Evolutionary conservation across 1,284 basidiomycete genomes (phyloP).

Genomic region (Cryptococcus hybrid): DNA sequence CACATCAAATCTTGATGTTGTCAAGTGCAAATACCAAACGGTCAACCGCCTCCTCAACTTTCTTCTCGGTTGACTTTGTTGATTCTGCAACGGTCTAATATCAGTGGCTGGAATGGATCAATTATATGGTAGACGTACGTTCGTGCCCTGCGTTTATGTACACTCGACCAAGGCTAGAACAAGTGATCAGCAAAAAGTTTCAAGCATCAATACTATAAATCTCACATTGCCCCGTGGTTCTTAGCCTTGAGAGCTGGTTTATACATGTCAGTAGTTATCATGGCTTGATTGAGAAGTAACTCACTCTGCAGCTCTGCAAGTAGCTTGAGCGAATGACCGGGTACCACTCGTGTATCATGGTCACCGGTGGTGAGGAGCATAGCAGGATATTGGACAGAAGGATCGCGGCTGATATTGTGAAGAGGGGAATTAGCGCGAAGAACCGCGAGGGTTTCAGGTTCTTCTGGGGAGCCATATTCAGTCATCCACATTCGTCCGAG

Average conservation of each 20-base stretch:
- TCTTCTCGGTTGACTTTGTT: constrained; percentile 11
- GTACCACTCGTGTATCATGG: constrained; percentile 17
- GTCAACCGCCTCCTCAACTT: constrained; percentile 19
- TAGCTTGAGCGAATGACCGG: constrained; percentile 17
- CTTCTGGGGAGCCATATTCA: constrained; percentile 18
- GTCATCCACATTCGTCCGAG: constrained; percentile 15
- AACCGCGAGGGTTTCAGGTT: constrained; percentile 3
- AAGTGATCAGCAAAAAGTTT: neutral
- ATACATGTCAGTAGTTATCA: neutral
- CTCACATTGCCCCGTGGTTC: neutral
- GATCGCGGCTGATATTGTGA: constrained; percentile 9
- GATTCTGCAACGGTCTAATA: neutral
- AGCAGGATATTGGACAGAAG: constrained; percentile 9
- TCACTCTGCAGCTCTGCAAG: constrained; percentile 16
- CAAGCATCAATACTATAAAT: neutral
- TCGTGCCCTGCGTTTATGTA: constrained; percentile 20
- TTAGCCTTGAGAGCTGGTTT: neutral
- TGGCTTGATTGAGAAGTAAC: neutral
- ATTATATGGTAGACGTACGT: neutral
- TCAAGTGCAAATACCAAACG: constrained; percentile 13
- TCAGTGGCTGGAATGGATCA: neutral
- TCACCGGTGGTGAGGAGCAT: constrained; percentile 17
- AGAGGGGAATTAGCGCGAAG: constrained; percentile 12
- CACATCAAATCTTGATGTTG: neutral
- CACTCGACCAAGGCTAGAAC: constrained; percentile 7